These are phyloP conservation scores for Yamadazyma diddensiae DNA, from an alignment of 1,139 yeast species.

Conservation along the genomic window DNA sequence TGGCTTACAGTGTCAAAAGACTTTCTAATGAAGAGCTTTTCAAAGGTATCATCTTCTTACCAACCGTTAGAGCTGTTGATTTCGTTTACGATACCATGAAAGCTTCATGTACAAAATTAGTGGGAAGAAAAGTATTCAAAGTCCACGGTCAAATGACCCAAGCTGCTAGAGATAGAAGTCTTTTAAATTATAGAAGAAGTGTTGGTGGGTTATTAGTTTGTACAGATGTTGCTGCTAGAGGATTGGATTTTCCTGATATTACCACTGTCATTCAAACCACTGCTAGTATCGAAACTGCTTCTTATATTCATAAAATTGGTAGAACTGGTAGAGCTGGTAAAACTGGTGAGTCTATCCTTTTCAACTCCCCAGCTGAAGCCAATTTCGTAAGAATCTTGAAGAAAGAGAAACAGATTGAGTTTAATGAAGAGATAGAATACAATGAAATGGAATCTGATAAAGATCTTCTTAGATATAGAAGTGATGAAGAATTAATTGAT, in stretches of 20 bases:
- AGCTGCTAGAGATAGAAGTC: slow-evolving; percentile 56
- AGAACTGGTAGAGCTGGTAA: slow-evolving; percentile 95
- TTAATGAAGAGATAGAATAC: slow-evolving; percentile 30
- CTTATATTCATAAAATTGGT: slow-evolving; percentile 90
- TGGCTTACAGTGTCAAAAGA: slow-evolving; percentile 40
- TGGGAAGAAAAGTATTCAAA: slow-evolving; percentile 19
- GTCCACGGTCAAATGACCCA: slow-evolving; percentile 75
- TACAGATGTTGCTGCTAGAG: slow-evolving; percentile 95
- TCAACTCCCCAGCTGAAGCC: slow-evolving; percentile 44
- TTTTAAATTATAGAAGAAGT: slow-evolving; percentile 51
- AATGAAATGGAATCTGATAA: slow-evolving; percentile 12
- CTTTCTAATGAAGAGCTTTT: slow-evolving; percentile 27
- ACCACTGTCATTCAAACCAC: slow-evolving; percentile 79
- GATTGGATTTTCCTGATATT: slow-evolving; percentile 89
- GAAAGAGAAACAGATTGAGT: slow-evolving; percentile 46
- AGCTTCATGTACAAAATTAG: slow-evolving; percentile 12
- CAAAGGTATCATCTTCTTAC: slow-evolving; percentile 80
- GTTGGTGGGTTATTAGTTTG: slow-evolving; percentile 64
- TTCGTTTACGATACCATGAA: slow-evolving; percentile 25
- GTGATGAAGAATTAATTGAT: slow-evolving; percentile 8
- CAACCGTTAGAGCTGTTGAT: slow-evolving; percentile 71
- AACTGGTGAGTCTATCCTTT: slow-evolving; percentile 63
- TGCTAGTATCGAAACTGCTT: slow-evolving; percentile 68
- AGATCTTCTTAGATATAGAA: slow-evolving; percentile 10
- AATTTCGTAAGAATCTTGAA: slow-evolving; percentile 45